Base-by-base conservation (phyloP, 2,329 filamentous ascomycete species). In the Sporothrix variecibatus region DNA sequence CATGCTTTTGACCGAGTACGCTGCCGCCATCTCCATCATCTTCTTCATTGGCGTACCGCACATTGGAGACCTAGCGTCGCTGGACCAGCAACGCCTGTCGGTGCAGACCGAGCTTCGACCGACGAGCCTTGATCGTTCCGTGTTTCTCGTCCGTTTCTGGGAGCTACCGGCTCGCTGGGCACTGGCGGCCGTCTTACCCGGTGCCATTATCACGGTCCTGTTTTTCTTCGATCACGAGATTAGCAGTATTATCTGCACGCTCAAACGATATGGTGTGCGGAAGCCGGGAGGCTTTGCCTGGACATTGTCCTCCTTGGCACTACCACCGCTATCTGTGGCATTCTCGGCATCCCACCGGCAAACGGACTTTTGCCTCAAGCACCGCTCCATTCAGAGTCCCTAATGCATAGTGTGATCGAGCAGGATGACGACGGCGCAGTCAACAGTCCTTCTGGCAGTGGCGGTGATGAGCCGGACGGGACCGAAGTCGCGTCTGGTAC, bases 301-400 rank as follows among this genome's bases (percentile, higher is more conserved):
- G 72, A 73, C 28, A 73, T 69, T 20, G 40, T 73, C 23, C 72
- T 73, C 15, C 72, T 73, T 28, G 72, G 72, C 3, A 38, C 56
- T 38, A 73, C 72, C 2, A 73, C 72, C 12, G 72, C 72, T 26
- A 49, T 73, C 0, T 73, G 72, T 20, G 72, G 72, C 17, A 69
- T 73, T 51, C 64, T 73, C 17, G 90, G 90, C 0, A 90, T 92
- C 23, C 90, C 90, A 12, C 89, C 90, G 0, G 87, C 90, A 1
- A 92, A 92, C 76, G 90, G 90, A 0, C 85, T 92, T 6, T 82
- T 92, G 0, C 90, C 90, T 0, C 90, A 92, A 80, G 90, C 90
- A 0, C 90, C 90, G 0, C 80, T 92, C 7, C 90, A 92, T 78
- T 90, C 89, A 0, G 89, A 92, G 78, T 90, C 87, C 7, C 80